Evolutionary conservation across 2,329 filamentous ascomycete genomes (phyloP).

Genomic region (Akanthomyces uredinophilus): DNA sequence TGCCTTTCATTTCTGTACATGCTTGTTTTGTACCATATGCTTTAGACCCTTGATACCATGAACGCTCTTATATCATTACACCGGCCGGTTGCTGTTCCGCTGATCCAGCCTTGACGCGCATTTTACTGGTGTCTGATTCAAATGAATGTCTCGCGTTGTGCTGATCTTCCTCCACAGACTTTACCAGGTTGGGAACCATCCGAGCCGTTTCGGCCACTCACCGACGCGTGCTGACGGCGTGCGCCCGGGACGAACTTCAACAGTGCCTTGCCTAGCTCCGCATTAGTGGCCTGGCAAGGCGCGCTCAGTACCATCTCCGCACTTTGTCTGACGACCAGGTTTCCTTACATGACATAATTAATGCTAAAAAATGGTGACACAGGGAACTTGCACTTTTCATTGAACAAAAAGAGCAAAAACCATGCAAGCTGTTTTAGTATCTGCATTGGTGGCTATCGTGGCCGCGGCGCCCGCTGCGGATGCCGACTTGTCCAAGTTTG

Average conservation of each 20-base stretch:
- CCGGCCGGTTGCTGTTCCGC: not conserved
- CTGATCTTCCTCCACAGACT: not conserved
- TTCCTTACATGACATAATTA: too few species aligned
- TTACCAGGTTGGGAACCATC: not conserved
- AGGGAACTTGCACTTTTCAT: not conserved
- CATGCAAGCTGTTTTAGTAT: not conserved
- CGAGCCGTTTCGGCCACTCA: not conserved
- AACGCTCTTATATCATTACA: not conserved
- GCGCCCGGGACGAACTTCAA: not conserved
- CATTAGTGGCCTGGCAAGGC: not conserved
- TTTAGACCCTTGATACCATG: too few species aligned
- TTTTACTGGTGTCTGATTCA: too few species aligned
- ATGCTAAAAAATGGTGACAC: too few species aligned
- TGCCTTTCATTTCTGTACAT: not conserved
- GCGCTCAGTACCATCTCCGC: not conserved
- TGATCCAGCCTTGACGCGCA: not conserved
- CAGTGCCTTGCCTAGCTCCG: not conserved
- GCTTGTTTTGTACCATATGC: not conserved
- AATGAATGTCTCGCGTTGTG: not conserved
- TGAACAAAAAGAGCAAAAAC: not conserved
- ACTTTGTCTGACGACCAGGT: not conserved
- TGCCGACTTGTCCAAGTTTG: not conserved
- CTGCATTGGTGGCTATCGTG: not conserved
- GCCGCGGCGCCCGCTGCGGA: not conserved
- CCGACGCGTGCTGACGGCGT: not conserved